Percentiles rank a stretch among this genome's conserved stretches.
phyloP scores from a whole-genome alignment of 139 green algal species.

The Yamagishiella unicocca region DNA sequence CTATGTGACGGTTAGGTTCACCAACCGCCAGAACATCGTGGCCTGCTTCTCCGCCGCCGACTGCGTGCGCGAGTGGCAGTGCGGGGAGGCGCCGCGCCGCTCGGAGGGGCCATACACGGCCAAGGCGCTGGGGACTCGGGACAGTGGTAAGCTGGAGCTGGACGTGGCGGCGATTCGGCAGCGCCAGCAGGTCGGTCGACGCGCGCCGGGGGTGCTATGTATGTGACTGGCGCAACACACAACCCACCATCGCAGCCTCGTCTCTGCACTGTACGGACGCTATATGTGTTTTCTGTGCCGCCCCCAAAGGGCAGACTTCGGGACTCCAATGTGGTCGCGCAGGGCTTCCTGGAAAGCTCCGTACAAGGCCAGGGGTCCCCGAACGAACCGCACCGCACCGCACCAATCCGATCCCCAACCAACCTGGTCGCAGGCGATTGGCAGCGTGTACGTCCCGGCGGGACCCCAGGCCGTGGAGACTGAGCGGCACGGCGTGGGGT shows the following conservation, averaged over 20 bases:
- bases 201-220: too few species aligned
- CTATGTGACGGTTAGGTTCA: background rate
- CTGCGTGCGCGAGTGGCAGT: slow-evolving; percentile 33
- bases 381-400: too few species aligned
- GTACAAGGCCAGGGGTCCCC: too few species aligned
- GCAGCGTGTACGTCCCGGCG: slow-evolving; percentile 44
- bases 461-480: slow-evolving; percentile 37
- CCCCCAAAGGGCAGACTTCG: too few species aligned
- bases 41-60: slow-evolving; percentile 17
- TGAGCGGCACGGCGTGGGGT: slow-evolving; percentile 37
- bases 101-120: slow-evolving; percentile 49
- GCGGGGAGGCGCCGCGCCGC: slow-evolving; percentile 53
- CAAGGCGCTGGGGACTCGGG: slow-evolving; percentile 32
- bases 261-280: too few species aligned
- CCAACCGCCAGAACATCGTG: slow-evolving; percentile 16
- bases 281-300: too few species aligned
- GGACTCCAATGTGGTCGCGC: too few species aligned
- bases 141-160: slow-evolving; percentile 52
- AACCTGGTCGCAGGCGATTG: slow-evolving; percentile 17
- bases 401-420: too few species aligned
- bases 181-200: slow-evolving; percentile 49
- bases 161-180: slow-evolving; percentile 54
- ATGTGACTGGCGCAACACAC: too few species aligned
- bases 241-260: too few species aligned
- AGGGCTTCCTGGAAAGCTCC: too few species aligned